Percentiles rank a stretch among this genome's conserved stretches.
These are phyloP conservation scores for Isatis tinctoria DNA, from an alignment of 345 rosid species.

Conservation along the genomic window DNA sequence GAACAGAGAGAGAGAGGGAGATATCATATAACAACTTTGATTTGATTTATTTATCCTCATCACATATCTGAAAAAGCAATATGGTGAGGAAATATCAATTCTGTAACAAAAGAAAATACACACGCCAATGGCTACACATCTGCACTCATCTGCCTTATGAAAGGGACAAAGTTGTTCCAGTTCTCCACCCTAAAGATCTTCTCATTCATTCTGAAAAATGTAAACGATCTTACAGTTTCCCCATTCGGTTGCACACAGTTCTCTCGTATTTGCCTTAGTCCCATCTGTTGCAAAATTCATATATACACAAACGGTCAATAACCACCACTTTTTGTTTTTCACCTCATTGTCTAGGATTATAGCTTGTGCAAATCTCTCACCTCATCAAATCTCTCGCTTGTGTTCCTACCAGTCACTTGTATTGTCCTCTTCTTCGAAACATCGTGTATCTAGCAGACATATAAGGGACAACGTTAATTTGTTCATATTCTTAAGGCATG, in stretches of 20 bases:
- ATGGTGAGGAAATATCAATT: slow-evolving; percentile 37
- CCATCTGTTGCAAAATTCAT: slow-evolving; percentile 40
- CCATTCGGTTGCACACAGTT: slow-evolving; percentile 51
- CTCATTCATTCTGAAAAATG: slow-evolving; percentile 59
- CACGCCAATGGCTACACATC: slow-evolving; percentile 37
- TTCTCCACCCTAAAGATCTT: slow-evolving; percentile 56
- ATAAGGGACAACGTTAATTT: neutral
- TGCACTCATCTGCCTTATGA: slow-evolving; percentile 55
- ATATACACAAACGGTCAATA: neutral
- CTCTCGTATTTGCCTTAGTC: slow-evolving; percentile 50
- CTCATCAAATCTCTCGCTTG: slow-evolving; percentile 50
- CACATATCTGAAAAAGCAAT: slow-evolving; percentile 35
- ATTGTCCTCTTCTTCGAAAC: slow-evolving; percentile 47
- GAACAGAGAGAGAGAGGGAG: neutral
- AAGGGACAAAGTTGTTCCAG: slow-evolving; percentile 69
- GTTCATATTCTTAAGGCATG: neutral
- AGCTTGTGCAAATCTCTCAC: slow-evolving; percentile 32
- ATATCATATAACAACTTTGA: slow-evolving; percentile 5
- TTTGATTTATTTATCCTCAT: slow-evolving; percentile 33
- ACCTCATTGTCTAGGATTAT: neutral
- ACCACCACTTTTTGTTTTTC: neutral
- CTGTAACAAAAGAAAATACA: slow-evolving; percentile 25
- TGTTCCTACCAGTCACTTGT: slow-evolving; percentile 57
- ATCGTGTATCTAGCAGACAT: slow-evolving; percentile 40
- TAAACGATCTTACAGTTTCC: slow-evolving; percentile 60